phyloP scores from a whole-genome alignment of 2,329 filamentous ascomycete species.

The Chaetomium sp. region DNA sequence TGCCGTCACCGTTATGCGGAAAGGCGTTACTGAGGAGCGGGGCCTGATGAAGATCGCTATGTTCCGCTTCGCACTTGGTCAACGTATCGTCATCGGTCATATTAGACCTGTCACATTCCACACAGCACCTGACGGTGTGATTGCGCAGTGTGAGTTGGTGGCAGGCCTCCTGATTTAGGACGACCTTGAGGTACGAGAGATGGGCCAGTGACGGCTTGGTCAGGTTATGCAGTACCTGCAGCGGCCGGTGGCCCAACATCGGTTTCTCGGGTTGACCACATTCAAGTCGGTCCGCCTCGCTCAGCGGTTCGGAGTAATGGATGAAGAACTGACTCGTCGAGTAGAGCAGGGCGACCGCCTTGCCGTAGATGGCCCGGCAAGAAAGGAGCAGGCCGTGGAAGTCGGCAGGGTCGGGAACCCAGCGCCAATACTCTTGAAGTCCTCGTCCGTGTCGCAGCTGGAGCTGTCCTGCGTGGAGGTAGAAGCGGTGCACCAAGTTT shows the following conservation, averaged over 20 bases:
- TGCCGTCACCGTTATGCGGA: background rate
- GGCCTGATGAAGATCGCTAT: too few relatives aligned
- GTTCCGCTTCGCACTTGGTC: background rate
- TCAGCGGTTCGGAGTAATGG: background rate
- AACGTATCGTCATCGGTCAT: background rate
- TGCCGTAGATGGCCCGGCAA: background rate
- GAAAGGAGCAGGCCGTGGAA: conserved; percentile 1
- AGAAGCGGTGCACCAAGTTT: too few relatives aligned
- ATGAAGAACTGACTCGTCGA: background rate
- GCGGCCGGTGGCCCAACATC: background rate
- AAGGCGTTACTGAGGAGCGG: too few relatives aligned
- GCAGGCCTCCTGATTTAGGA: background rate
- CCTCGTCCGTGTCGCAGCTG: too few relatives aligned
- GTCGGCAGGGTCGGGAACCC: background rate
- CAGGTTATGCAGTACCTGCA: background rate
- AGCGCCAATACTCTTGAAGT: too few relatives aligned
- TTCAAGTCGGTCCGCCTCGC: too few relatives aligned
- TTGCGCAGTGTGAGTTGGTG: background rate
- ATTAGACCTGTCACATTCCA: background rate
- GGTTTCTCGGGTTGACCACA: too few relatives aligned
- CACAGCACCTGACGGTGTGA: too few relatives aligned
- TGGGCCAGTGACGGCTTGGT: background rate
- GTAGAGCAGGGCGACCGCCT: background rate
- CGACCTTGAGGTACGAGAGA: background rate
- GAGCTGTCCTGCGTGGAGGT: too few relatives aligned